Evolutionary conservation across 2,329 filamentous ascomycete genomes (phyloP), one percentile per base, ranked within the genome.

Genomic region (Macroventuria anomochaeta): DNA sequence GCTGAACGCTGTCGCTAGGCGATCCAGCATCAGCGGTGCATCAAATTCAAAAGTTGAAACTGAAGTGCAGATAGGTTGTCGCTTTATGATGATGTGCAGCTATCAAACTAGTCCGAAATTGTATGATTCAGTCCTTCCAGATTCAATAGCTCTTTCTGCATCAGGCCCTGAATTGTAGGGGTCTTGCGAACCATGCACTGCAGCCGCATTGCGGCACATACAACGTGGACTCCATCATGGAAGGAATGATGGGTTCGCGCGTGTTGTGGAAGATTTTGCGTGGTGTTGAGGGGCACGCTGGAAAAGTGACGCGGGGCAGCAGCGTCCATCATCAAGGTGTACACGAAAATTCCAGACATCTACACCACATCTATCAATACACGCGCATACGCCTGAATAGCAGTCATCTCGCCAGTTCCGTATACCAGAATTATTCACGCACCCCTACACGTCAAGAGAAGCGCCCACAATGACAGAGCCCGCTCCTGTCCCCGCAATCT

Each of bases 391-490:
- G n/a, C n/a, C n/a, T n/a, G n/a, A n/a, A n/a, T n/a, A n/a, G n/a
- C n/a, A n/a, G n/a, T n/a, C n/a, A n/a, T n/a, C n/a, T n/a, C n/a
- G n/a, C n/a, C n/a, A n/a, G n/a, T n/a, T n/a, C n/a, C n/a, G n/a
- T n/a, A n/a, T n/a, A n/a, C n/a, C n/a, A n/a, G n/a, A 7, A 37
- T 21, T n/a, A 11, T 13, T 28, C 33, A n/a, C n/a, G n/a, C n/a
- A n/a, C n/a, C n/a, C n/a, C n/a, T n/a, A 18, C 2, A 25, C 7
- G 23, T n/a, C 43, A 21, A 23, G 2, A 8, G 21, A 26, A 32
- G 13, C 43, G 17, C 41, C 13, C 29, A 52, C 54, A 23, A 68
- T 68, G 64, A 42, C 65, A 33, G 64, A 64, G 34, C 63, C 67
- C n/a, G 54, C 49, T 20, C 50, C 55, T 21, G 58, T 57, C 17